These are phyloP conservation scores for Grosmannia serpens DNA, from an alignment of 2,329 filamentous ascomycete genomes.

Conservation along the genomic window DNA sequence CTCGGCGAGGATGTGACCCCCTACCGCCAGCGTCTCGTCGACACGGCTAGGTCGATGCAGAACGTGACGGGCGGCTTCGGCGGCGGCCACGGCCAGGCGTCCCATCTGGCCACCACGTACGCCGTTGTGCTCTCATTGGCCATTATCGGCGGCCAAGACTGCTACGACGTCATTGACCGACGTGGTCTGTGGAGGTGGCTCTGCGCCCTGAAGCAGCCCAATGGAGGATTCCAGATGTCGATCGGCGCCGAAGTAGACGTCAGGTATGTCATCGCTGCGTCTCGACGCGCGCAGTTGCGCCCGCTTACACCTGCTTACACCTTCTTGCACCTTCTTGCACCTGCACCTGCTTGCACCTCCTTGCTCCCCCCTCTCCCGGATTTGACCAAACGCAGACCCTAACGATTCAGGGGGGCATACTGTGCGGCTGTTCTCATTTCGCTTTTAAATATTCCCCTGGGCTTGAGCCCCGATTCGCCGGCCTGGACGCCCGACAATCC, in stretches of 20 bases:
- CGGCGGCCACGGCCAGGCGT: slow-evolving; percentile 81
- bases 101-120: slow-evolving; percentile 84
- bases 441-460: slow-evolving; percentile 67
- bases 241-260: slow-evolving; percentile 86
- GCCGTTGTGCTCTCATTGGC: slow-evolving; percentile 69
- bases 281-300: neutral
- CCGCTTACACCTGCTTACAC: neutral
- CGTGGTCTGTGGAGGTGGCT: slow-evolving; percentile 86
- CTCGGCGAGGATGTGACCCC: slow-evolving; percentile 62
- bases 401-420: slow-evolving; percentile 62
- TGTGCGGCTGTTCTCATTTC: slow-evolving; percentile 79
- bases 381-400: neutral
- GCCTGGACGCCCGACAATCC: slow-evolving; percentile 50
- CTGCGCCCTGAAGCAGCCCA: slow-evolving; percentile 69
- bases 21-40: slow-evolving; percentile 58
- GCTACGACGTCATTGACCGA: slow-evolving; percentile 65
- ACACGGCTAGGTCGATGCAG: slow-evolving; percentile 71
- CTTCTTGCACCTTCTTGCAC: neutral
- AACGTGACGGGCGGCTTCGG: slow-evolving; percentile 79
- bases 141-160: slow-evolving; percentile 60
- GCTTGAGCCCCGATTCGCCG: slow-evolving; percentile 62
- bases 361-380: neutral
- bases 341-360: neutral
- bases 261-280: slow-evolving; percentile 38
- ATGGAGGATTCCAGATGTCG: slow-evolving; percentile 84